Conservation (phyloP, 2,329 filamentous ascomycete species). For the Thielaviopsis punctulata region DNA sequence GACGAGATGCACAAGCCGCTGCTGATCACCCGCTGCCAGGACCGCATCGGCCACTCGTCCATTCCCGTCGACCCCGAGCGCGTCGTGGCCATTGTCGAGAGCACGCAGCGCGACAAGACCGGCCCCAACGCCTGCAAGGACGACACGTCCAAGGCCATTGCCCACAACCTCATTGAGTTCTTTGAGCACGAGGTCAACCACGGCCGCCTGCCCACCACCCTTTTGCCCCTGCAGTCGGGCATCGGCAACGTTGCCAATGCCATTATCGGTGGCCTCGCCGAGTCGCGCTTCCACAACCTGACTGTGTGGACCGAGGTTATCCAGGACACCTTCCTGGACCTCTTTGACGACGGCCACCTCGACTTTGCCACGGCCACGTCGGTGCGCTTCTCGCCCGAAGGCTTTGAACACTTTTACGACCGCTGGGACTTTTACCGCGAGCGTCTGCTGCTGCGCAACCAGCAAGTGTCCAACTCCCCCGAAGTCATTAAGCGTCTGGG, state of each 20-base stretch:
- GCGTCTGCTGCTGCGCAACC: slow-evolving; percentile 73
- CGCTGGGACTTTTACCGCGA: slow-evolving; percentile 65
- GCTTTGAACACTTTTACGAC: slow-evolving; percentile 81
- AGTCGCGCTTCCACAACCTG: slow-evolving; percentile 71
- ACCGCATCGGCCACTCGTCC: slow-evolving; percentile 67
- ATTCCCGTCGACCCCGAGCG: slow-evolving; percentile 74
- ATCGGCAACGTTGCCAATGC: slow-evolving; percentile 92
- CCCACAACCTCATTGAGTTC: slow-evolving; percentile 62
- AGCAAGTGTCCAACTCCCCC: slow-evolving; percentile 75
- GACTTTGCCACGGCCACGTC: slow-evolving; percentile 84
- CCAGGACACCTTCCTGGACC: slow-evolving; percentile 82
- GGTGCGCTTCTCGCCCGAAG: slow-evolving; percentile 78
- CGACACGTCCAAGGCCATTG: slow-evolving; percentile 54
- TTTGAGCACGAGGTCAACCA: slow-evolving; percentile 70
- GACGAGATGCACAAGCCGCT: slow-evolving; percentile 72
- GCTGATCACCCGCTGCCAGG: slow-evolving; percentile 68
- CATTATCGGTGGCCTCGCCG: slow-evolving; percentile 66
- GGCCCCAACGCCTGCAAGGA: slow-evolving; percentile 62
- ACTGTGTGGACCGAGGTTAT: slow-evolving; percentile 90
- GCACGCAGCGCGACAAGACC: slow-evolving; percentile 63
- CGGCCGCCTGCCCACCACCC: slow-evolving; percentile 57
- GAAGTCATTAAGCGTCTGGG: slow-evolving; percentile 80
- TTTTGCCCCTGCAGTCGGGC: slow-evolving; percentile 70
- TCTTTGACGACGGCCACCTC: slow-evolving; percentile 74
- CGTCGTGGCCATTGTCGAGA: slow-evolving; percentile 71